These are phyloP conservation scores for Claviceps digitariae DNA, from an alignment of 2,329 filamentous ascomycete genomes.

Conservation along the genomic window DNA sequence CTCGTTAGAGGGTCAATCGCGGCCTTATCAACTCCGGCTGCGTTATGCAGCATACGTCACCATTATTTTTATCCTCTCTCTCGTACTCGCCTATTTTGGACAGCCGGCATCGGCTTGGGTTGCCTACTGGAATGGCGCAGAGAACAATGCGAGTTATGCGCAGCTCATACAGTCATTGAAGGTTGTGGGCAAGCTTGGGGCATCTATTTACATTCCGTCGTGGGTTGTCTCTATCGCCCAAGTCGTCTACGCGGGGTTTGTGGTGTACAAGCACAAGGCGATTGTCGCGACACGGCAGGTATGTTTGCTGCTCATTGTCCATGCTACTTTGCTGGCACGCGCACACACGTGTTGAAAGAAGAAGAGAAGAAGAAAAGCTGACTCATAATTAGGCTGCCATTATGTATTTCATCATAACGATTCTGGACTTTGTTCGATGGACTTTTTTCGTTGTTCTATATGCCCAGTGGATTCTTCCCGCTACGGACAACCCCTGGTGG, in stretches of 20 bases:
- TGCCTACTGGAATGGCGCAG: slow-evolving; percentile 6
- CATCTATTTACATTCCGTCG: slow-evolving; percentile 4
- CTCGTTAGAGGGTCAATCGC: slow-evolving; percentile 1
- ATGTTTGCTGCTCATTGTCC: neutral
- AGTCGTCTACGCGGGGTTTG: slow-evolving; percentile 5
- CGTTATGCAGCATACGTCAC: slow-evolving; percentile 2
- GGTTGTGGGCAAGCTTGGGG: slow-evolving; percentile 5
- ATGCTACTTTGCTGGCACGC: too few relatives aligned
- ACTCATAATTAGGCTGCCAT: slow-evolving; percentile 1
- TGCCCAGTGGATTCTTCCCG: slow-evolving; percentile 4
- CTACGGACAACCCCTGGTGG: slow-evolving; percentile 2
- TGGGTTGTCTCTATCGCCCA: slow-evolving; percentile 5
- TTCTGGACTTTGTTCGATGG: slow-evolving; percentile 5
- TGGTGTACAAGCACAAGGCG: slow-evolving; percentile 6
- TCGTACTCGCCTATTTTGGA: slow-evolving; percentile 5
- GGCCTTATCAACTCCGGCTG: slow-evolving; percentile 2
- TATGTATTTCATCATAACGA: slow-evolving; percentile 3
- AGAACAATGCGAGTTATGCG: slow-evolving; percentile 6
- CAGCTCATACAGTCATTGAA: slow-evolving; percentile 5
- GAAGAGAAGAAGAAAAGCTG: too few relatives aligned
- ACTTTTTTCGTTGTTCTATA: slow-evolving; percentile 5
- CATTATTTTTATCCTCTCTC: neutral
- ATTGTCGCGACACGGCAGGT: slow-evolving; percentile 3
- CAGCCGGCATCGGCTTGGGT: slow-evolving; percentile 5
- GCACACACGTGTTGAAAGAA: too few relatives aligned